These are phyloP conservation scores for Ganoderma meredithae DNA, from an alignment of 1,284 basidiomycete species.

Conservation along the genomic window DNA sequence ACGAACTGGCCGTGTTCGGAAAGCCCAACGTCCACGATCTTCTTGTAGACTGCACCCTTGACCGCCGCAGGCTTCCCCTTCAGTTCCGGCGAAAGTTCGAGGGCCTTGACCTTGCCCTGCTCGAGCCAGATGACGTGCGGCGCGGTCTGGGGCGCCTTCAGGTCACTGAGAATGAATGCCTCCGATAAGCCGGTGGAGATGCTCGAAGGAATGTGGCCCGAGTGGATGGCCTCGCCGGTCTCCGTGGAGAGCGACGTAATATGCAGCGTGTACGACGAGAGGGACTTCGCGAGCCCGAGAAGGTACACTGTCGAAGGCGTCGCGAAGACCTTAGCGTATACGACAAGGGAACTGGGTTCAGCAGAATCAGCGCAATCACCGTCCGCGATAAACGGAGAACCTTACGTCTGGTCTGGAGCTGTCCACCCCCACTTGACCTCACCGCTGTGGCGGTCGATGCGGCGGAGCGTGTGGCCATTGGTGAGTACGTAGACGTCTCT, in stretches of 20 bases:
- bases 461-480: constrained; percentile 64
- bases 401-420: constrained; percentile 68
- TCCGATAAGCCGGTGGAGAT: constrained; percentile 57
- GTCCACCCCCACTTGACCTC: constrained; percentile 71
- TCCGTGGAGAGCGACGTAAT: constrained; percentile 63
- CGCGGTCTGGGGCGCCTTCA: constrained; percentile 32
- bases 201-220: constrained; percentile 63
- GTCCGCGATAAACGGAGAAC: constrained; percentile 11
- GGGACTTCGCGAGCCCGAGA: constrained; percentile 72
- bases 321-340: constrained; percentile 67
- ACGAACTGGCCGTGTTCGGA: constrained; percentile 56
- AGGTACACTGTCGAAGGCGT: constrained; percentile 66
- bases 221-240: constrained; percentile 62
- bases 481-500: constrained; percentile 61
- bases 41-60: constrained; percentile 53
- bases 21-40: constrained; percentile 65
- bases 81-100: constrained; percentile 63
- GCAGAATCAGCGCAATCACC: constrained; percentile 11
- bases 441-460: constrained; percentile 56
- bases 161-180: constrained; percentile 47
- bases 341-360: constrained; percentile 60
- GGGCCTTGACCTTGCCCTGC: constrained; percentile 57
- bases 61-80: constrained; percentile 53
- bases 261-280: constrained; percentile 70
- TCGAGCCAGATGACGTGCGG: constrained; percentile 75